Percentiles rank a stretch among this genome's conserved stretches.
Evolutionary conservation across 345 rosid species (phyloP).

Genomic region (Lenwebbia sp.): DNA sequence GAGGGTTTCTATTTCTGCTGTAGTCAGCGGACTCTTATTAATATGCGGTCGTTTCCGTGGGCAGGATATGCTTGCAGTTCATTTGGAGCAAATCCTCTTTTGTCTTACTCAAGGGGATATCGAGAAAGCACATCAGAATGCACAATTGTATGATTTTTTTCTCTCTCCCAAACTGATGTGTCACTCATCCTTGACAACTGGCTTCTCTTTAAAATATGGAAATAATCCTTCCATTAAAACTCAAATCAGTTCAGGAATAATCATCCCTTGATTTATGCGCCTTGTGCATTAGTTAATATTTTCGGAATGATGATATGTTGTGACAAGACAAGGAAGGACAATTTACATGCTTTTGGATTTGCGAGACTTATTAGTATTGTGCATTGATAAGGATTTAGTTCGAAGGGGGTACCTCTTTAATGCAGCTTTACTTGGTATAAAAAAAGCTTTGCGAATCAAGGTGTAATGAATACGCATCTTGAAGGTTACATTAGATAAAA

Average conservation of each 20-base stretch:
- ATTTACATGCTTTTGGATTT: background rate
- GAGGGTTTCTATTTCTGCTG: background rate
- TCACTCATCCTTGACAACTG: background rate
- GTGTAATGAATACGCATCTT: background rate
- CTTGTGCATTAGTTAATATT: background rate
- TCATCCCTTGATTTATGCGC: background rate
- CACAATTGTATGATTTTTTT: slow-evolving; percentile 29
- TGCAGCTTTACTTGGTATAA: background rate
- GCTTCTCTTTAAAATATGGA: background rate
- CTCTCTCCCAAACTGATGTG: background rate
- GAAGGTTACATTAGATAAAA: background rate
- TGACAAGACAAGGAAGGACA: background rate
- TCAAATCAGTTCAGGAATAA: background rate
- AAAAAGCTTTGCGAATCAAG: background rate
- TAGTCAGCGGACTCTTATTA: background rate
- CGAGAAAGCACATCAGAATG: slow-evolving; percentile 42
- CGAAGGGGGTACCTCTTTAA: background rate
- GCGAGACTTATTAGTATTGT: background rate
- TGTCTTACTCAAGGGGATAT: slow-evolving; percentile 32
- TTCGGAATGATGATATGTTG: background rate
- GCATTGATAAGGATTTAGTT: background rate
- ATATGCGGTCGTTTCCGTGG: background rate
- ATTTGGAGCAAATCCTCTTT: slow-evolving; percentile 57
- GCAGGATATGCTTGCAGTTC: slow-evolving; percentile 51
- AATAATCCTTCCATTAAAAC: background rate